A percentile compares a stretch with the other conserved stretches of the same genome.
phyloP scores from a whole-genome alignment of 305 asterid genomes.

The Fraxinus sp. region DNA sequence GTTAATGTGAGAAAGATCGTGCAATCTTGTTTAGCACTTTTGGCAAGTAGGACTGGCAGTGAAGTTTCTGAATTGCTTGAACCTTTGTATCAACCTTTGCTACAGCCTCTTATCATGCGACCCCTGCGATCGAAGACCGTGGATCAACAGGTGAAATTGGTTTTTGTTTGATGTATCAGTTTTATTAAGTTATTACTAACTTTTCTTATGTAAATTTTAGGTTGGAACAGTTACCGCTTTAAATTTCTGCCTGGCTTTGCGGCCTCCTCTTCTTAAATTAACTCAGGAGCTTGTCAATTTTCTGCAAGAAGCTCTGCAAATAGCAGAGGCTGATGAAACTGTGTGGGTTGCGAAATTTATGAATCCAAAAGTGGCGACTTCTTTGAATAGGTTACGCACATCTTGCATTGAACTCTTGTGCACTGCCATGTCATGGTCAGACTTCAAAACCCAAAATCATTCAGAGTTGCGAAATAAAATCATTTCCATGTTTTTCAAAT shows the following conservation, averaged over 20 bases:
- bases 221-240: constrained; percentile 97
- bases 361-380: constrained; percentile 91
- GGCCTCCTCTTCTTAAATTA: constrained; percentile 98
- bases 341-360: constrained; percentile 88
- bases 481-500: constrained; percentile 98
- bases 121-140: constrained; percentile 91
- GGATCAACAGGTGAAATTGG: constrained; percentile 84
- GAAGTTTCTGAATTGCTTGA: constrained; percentile 99
- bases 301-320: constrained; percentile 98
- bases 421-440: constrained; percentile 99
- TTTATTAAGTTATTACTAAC: constrained; percentile 26
- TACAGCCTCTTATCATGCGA: constrained; percentile 91
- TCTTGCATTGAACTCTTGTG: constrained; percentile 97
- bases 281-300: constrained; percentile 89
- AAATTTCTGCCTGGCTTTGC: constrained; percentile 95
- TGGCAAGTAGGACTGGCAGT: constrained; percentile 99
- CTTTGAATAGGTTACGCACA: constrained; percentile 90
- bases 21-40: constrained; percentile 97
- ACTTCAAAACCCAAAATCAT: constrained; percentile 93
- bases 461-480: constrained; percentile 90
- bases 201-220: constrained; percentile 39
- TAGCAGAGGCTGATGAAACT: constrained; percentile 94
- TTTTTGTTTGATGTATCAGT: constrained; percentile 20
- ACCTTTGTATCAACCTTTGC: constrained; percentile 85
- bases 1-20: constrained; percentile 85